Percentiles rank a stretch among this genome's conserved stretches.
These are phyloP conservation scores for Coelastrella sp. DNA, from an alignment of 139 green algal genomes.

Conservation along the genomic window DNA sequence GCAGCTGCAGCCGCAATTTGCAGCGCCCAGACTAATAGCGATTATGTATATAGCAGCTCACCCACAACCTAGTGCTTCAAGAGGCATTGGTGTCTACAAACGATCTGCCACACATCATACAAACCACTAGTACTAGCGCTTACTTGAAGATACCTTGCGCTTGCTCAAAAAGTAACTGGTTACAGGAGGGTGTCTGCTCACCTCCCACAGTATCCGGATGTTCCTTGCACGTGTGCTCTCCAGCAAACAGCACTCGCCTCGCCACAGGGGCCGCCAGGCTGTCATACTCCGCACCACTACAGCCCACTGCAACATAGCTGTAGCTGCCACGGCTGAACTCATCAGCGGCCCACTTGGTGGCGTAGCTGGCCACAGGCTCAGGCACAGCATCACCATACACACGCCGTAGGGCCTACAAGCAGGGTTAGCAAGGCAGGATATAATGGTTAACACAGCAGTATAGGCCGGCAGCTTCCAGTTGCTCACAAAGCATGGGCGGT, in stretches of 20 bases:
- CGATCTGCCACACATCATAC: not conserved
- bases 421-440: not conserved
- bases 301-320: slow-evolving; percentile 83
- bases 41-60: too few species aligned
- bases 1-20: too few species aligned
- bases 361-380: slow-evolving; percentile 22
- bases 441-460: not conserved
- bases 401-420: slow-evolving; percentile 28
- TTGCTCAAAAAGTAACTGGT: too few species aligned
- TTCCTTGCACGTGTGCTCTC: slow-evolving; percentile 89
- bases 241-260: slow-evolving; percentile 83
- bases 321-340: slow-evolving; percentile 73
- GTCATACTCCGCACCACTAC: slow-evolving; percentile 80
- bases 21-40: too few species aligned
- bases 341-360: slow-evolving; percentile 64
- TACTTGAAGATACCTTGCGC: too few species aligned
- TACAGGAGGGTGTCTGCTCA: not conserved
- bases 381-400: slow-evolving; percentile 37
- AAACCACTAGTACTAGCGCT: too few species aligned
- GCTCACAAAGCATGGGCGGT: too few species aligned
- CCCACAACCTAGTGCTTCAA: too few species aligned
- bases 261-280: slow-evolving; percentile 75
- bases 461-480: too few species aligned
- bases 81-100: too few species aligned
- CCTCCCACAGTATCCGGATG: slow-evolving; percentile 92